Evolutionary conservation across 2,329 filamentous ascomycete genomes (phyloP), one percentile per base, ranked within the genome.

Genomic region (Cadophora sp.): DNA sequence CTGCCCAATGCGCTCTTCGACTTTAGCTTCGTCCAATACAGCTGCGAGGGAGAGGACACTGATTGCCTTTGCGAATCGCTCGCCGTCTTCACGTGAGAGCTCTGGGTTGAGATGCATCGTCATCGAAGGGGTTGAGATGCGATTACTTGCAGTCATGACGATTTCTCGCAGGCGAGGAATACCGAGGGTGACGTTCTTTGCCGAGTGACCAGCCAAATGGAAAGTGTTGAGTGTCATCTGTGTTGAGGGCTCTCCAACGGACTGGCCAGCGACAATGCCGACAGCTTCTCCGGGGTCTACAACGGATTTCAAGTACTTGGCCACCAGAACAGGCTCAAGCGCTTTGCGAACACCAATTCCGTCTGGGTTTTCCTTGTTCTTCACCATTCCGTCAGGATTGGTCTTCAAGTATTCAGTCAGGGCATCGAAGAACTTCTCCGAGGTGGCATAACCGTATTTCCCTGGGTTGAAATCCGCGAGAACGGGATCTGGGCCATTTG

Each of bases 151-250:
- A 59, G 96, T 98, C 96, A 99, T 99, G 72, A 99, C 87, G 74
- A 99, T 97, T 85, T 99, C 96, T 82, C 96, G 87, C 22, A 99
- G 86, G 81, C 96, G 93, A 67, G 96, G 96, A 77, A 99, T 98
- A 92, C 96, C 96, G 22, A 97, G 87, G 0, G 96, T 99, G 77
- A 99, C 96, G 86, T 99, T 99, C 85, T 97, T 98, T 36, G 96
- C 91, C 22, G 96, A 94, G 83, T 98, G 95, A 76, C 96, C 96
- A 79, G 96, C 96, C 87, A 99, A 92, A 86, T 99, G 96, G 87
- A 99, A 99, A 33, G 96, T 99, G 81, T 99, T 99, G 64, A 99
- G 83, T 8, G 96, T 99, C 96, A 99, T 99, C 79, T 99, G 96
- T 13, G 96, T 99, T 2, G 94, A 97, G 9, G 96, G 96, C 78